These are phyloP conservation scores for Magnusiomyces tetraspermus DNA, from an alignment of 1,139 yeast genomes.

Conservation along the genomic window DNA sequence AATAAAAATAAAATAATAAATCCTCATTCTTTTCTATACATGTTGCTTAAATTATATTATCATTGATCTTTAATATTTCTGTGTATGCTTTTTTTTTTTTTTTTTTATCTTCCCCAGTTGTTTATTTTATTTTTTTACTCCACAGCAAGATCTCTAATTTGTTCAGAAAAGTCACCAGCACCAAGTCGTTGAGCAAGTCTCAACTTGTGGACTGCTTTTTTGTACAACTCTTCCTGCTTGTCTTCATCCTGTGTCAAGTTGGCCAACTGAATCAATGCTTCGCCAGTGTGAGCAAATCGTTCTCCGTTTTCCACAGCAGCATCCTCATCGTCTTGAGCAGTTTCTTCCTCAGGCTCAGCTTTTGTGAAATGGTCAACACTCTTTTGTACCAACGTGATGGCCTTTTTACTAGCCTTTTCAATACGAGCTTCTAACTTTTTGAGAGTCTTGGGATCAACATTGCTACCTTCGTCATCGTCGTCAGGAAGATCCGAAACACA, in stretches of 20 bases:
- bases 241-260: constrained; percentile 51
- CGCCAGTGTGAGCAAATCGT: constrained; percentile 73
- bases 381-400: constrained; percentile 41
- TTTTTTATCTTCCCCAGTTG: not conserved
- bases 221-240: constrained; percentile 56
- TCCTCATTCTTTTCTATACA: too few relatives aligned
- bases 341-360: constrained; percentile 58
- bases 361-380: constrained; percentile 50
- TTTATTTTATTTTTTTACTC: not conserved
- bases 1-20: too few relatives aligned
- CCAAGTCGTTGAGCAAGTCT: constrained; percentile 31
- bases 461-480: constrained; percentile 42
- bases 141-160: constrained; percentile 24
- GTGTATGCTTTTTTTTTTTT: not conserved
- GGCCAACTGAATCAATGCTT: constrained; percentile 71
- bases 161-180: constrained; percentile 29
- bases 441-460: constrained; percentile 30
- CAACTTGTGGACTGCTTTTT: constrained; percentile 45
- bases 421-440: constrained; percentile 25
- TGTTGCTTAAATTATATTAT: too few relatives aligned
- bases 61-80: not conserved
- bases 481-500: constrained; percentile 39
- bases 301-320: constrained; percentile 69
- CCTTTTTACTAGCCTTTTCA: constrained; percentile 41
- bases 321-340: constrained; percentile 39